phyloP scores from a whole-genome alignment of 768 basidiomycete genomes.

The Multifurca ochricompacta region DNA sequence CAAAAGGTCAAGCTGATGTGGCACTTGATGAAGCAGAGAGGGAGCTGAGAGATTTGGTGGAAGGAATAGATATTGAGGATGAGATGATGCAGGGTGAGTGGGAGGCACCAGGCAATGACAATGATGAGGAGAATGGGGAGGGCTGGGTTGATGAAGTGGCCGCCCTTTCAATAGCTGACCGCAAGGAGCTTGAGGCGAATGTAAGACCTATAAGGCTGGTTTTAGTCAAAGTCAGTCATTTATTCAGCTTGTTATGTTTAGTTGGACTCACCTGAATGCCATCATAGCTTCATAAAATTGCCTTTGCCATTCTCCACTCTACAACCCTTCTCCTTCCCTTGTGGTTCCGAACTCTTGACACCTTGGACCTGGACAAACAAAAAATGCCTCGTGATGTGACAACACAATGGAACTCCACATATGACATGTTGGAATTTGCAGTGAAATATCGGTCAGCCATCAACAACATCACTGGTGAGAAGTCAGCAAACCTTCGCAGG shows the following conservation, averaged over 20 bases:
- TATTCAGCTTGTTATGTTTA: no score
- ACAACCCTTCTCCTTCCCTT: neutral
- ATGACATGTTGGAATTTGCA: neutral
- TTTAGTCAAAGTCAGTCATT: constrained; percentile 33
- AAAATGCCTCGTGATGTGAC: neutral
- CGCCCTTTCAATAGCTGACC: constrained; percentile 2
- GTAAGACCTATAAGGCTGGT: constrained; percentile 24
- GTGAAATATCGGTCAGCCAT: neutral
- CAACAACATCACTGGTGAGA: neutral
- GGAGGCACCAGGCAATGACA: neutral
- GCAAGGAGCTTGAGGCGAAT: constrained; percentile 20
- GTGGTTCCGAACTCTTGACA: neutral
- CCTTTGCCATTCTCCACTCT: constrained; percentile 16
- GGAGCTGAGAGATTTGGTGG: no score
- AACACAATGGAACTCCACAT: neutral
- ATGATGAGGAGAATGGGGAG: constrained; percentile 17
- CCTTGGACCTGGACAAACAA: neutral
- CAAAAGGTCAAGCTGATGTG: constrained; percentile 6
- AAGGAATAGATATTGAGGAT: neutral
- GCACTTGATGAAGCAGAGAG: neutral
- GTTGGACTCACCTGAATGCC: neutral
- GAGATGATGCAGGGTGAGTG: neutral
- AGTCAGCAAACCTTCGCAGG: neutral
- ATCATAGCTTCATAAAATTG: constrained; percentile 8
- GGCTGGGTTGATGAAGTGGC: constrained; percentile 26